Conservation (phyloP, 2,329 filamentous ascomycete genomes). For the Fusarium sarcochroum region DNA sequence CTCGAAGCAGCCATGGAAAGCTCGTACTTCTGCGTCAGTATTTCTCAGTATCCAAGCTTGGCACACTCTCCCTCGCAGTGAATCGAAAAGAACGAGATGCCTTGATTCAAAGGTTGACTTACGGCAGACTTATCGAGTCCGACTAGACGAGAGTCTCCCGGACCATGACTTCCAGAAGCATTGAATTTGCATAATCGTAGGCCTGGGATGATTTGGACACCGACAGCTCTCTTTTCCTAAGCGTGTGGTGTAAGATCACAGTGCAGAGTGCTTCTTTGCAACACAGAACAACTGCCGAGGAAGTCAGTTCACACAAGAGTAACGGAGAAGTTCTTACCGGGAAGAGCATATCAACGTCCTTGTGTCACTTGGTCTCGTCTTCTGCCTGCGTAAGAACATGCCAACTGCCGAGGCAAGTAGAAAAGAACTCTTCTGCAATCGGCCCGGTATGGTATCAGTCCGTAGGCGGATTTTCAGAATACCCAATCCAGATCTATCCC, state of each 20-base stretch:
- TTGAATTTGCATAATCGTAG: background rate
- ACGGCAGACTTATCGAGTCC: background rate
- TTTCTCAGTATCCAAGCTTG: background rate
- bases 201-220: no score
- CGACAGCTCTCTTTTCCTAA: no score
- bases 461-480: background rate
- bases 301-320: background rate
- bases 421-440: background rate
- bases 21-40: conserved; percentile 2
- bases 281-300: background rate
- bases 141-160: background rate
- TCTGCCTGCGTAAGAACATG: background rate
- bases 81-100: background rate
- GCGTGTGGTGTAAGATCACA: background rate
- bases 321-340: conserved; percentile 5
- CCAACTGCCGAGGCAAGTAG: background rate
- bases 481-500: background rate
- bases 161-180: background rate
- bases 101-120: background rate
- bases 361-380: background rate
- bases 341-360: conserved; percentile 4
- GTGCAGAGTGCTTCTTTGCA: background rate
- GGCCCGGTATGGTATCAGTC: background rate
- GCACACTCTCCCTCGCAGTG: background rate
- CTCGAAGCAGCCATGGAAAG: background rate